Base-by-base conservation (phyloP, 2,329 filamentous ascomycete genomes). In the Nannizziopsis barbatae region DNA sequence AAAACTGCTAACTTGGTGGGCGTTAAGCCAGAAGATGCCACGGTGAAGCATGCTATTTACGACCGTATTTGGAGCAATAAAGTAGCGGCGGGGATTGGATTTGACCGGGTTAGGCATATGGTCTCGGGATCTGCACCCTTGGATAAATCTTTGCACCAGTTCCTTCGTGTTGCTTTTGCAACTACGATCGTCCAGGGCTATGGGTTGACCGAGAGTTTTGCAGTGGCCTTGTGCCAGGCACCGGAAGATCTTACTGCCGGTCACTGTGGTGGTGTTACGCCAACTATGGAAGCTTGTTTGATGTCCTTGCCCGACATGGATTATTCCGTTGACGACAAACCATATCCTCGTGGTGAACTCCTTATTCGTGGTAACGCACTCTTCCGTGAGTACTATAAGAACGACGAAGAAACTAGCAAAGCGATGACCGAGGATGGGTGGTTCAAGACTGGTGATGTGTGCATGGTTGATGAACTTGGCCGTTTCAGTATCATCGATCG, bases 401-500 rank as follows among this genome's bases (percentile, higher is more conserved):
- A 94, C 66, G 76, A 81, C 0, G 87, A 84, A 54, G 90, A 95
- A 74, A 96, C 90, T 1, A 70, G 73, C 50, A 92, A 92, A 68
- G 75, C 82, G 0, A 73, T 96, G 40, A 86, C 90, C 7, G 72
- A 82, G 30, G 88, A 95, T 55, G 92, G 92, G 53, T 98, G 92
- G 92, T 96, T 98, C 77, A 84, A 85, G 64, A 95, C 88, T 0
- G 92, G 92, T 48, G 92, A 98, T 60, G 90, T 98, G 56, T 86
- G 81, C 61, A 78, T 81, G 55, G 75, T 98, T 18, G 92, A 98
- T 66, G 80, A 81, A 56, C 68, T 85, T 61, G 92, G 92, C 53
- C 86, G 89, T 52, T 83, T 96, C 73, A 81, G 79, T 67, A 94
- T 98, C 67, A 83, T 98, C 59, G 92, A 98, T 68, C 88, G 92